These are phyloP conservation scores for Orychophragmus violaceus DNA, from an alignment of 345 rosid species.

Conservation along the genomic window DNA sequence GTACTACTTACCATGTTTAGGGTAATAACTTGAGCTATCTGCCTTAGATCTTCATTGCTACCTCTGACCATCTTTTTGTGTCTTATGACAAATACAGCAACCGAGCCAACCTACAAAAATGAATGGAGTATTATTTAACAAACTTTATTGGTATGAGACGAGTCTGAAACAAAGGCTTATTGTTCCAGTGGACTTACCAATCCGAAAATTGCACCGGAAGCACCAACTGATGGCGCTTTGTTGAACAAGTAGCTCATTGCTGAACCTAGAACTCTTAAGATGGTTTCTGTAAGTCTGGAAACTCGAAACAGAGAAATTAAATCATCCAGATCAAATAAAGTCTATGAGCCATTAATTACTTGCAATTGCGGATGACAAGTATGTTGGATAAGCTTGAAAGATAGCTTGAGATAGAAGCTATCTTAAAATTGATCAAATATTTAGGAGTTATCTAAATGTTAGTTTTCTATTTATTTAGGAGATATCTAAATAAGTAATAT, in stretches of 20 bases:
- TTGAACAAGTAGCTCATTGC: constrained; percentile 64
- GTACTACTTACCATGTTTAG: constrained; percentile 53
- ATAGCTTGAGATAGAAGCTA: no score
- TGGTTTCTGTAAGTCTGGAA: constrained; percentile 29
- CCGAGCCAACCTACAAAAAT: constrained; percentile 59
- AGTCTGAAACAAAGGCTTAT: neutral
- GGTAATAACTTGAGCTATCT: constrained; percentile 58
- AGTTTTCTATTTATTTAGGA: no score
- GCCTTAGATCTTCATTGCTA: constrained; percentile 61
- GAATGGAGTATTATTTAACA: neutral
- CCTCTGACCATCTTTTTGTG: constrained; percentile 53
- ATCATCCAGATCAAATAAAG: constrained; percentile 6
- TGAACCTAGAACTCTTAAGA: constrained; percentile 59
- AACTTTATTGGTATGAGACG: neutral
- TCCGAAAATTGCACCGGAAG: constrained; percentile 91
- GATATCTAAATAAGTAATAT: no score
- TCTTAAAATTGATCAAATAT: no score
- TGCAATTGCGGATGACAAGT: constrained; percentile 72
- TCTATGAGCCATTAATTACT: constrained; percentile 45
- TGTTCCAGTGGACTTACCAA: constrained; percentile 42
- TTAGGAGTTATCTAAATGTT: no score
- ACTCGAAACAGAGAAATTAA: constrained; percentile 18
- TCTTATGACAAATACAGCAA: constrained; percentile 60
- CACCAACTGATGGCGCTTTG: constrained; percentile 80
- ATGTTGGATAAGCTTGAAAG: no score